Conservation (phyloP, 2,329 filamentous ascomycete species). For the Hypoxylon sp. region DNA sequence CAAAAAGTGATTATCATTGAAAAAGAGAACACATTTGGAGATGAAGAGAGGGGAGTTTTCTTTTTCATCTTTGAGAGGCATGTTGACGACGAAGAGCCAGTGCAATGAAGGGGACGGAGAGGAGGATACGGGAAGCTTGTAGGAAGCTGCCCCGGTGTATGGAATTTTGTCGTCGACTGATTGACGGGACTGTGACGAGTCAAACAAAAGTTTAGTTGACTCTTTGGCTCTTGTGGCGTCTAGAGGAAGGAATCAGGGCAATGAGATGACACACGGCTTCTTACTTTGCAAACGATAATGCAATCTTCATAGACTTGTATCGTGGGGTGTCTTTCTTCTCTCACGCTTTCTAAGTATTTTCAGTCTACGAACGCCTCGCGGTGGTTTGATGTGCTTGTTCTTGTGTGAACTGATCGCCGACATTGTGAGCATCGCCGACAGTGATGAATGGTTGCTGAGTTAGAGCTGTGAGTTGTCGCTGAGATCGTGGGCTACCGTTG, state of each 20-base stretch:
- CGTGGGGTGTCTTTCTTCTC: constrained; percentile 34
- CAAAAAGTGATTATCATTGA: constrained; percentile 22
- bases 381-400: neutral
- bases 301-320: constrained; percentile 51
- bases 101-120: constrained; percentile 20
- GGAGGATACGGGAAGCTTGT: constrained; percentile 10
- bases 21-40: constrained; percentile 30
- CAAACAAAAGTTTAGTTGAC: constrained; percentile 29
- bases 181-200: constrained; percentile 38
- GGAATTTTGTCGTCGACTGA: constrained; percentile 40
- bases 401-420: neutral
- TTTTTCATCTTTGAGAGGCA: constrained; percentile 22
- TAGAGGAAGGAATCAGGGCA: constrained; percentile 47
- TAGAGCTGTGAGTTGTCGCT: neutral
- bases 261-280: constrained; percentile 45
- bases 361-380: neutral
- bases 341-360: constrained; percentile 16
- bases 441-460: neutral
- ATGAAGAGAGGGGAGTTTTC: constrained; percentile 6
- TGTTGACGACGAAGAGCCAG: constrained; percentile 18
- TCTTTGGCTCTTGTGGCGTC: constrained; percentile 46
- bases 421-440: neutral
- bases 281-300: constrained; percentile 49
- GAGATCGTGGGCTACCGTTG: neutral
- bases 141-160: constrained; percentile 42